Evolutionary conservation across 495 filamentous ascomycete genomes (phyloP), one percentile per base, ranked within the genome.

Genomic region (Lepraria neglecta): DNA sequence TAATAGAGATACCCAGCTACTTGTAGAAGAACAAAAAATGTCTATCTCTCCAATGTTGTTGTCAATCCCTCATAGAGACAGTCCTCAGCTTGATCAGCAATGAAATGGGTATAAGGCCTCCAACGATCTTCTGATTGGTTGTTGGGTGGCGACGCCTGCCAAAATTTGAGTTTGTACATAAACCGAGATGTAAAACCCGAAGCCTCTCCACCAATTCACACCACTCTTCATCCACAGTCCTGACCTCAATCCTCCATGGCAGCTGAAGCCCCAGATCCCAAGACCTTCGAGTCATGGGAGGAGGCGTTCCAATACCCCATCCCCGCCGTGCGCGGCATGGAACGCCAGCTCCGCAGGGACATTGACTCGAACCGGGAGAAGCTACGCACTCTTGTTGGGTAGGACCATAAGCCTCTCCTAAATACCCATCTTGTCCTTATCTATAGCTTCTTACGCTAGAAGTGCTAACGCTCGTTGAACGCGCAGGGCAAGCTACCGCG

Each of bases 381-480:
- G 68, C 81, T 97, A 73, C 86, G 94, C 73, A 87, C 87, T 51
- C 85, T 95, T 61, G 94, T 97, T 67, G 95, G 94, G 87, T 87
- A 77, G 7, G 51, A 38, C 7, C 51, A 38, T 19, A 19, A 31
- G 10, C 17, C 17, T 17, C n/a, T n/a, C 27, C 21, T 50, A 10
- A 4, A 35, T 19, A 6, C 17, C 4, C 30, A 51, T 7, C 28
- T n/a, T 48, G 15, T 62, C 38, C 17, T 27, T 15, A 14, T 12
- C 2, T 15, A 28, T 10, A 5, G 15, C 5, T 27, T 21, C 17
- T 40, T 15, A 28, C 45, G 14, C 17, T 9, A 19, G 7, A 15
- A 40, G n/a, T 11, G 56, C 56, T 66, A 14, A 70, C 15, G 17
- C n/a, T 57, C 17, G 46, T 24, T 44, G 45, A 15, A 6, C 57